A percentile compares a stretch with the other conserved stretches of the same genome.
These are phyloP conservation scores for Helicocarpus griseus DNA, from an alignment of 2,329 filamentous ascomycete genomes.

Conservation along the genomic window DNA sequence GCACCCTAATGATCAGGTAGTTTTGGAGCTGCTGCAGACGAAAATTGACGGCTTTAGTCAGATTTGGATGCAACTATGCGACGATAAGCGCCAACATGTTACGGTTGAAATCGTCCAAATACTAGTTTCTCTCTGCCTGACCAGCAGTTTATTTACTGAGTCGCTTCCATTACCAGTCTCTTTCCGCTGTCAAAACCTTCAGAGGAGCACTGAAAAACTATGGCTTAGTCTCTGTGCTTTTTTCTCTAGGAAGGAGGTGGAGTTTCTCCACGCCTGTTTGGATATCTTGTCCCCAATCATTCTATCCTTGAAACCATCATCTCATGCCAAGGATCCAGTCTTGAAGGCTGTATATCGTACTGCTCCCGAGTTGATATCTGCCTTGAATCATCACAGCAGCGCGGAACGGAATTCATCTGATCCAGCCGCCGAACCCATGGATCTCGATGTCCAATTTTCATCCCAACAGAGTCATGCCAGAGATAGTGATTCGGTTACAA, in stretches of 20 bases:
- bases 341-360: constrained; percentile 19
- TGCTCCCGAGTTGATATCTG: constrained; percentile 19
- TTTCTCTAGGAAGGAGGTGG: constrained; percentile 19
- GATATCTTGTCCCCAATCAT: constrained; percentile 27
- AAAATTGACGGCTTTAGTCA: constrained; percentile 38
- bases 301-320: constrained; percentile 13
- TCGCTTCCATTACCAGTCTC: constrained; percentile 24
- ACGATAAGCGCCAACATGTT: constrained; percentile 36
- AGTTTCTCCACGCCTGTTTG: constrained; percentile 23
- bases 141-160: constrained; percentile 28
- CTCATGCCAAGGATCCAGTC: constrained; percentile 13
- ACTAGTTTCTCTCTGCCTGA: constrained; percentile 40
- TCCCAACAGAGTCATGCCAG: constrained; percentile 16
- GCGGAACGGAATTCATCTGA: constrained; percentile 12
- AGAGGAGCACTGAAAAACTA: constrained; percentile 19
- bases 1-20: constrained; percentile 25
- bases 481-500: constrained; percentile 17
- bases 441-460: constrained; percentile 32
- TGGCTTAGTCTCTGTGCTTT: constrained; percentile 29
- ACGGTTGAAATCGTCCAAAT: constrained; percentile 42
- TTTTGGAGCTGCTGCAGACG: constrained; percentile 38
- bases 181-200: constrained; percentile 21
- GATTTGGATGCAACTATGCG: constrained; percentile 33
- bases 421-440: constrained; percentile 29
- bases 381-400: constrained; percentile 23